A percentile compares a stretch with the other conserved stretches of the same genome.
phyloP scores from a whole-genome alignment of 169 alveolate species.

The Plasmodium coatneyi region DNA sequence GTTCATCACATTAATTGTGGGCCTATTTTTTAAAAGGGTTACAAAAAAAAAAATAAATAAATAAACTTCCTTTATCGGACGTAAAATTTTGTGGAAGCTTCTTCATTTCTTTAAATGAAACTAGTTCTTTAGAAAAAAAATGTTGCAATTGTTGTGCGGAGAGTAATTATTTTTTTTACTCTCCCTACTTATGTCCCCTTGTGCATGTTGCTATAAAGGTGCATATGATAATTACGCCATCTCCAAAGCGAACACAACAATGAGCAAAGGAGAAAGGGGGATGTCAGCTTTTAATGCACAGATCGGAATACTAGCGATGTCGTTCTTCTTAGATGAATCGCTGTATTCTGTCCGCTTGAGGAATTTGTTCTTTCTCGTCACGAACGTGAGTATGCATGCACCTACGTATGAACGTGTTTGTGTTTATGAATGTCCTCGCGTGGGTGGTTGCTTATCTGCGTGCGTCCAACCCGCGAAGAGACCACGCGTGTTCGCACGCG shows the following conservation, averaged over 20 bases:
- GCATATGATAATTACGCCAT: not conserved
- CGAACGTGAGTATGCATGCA: not conserved
- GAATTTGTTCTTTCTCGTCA: not conserved
- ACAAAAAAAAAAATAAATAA: not conserved
- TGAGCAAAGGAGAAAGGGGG: not conserved
- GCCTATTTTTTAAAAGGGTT: not conserved
- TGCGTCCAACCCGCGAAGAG: not conserved
- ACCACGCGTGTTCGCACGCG: not conserved
- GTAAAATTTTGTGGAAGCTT: not conserved
- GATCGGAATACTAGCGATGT: not conserved
- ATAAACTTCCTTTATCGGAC: not conserved
- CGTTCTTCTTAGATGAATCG: not conserved
- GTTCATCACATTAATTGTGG: not conserved
- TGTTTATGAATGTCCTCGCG: not conserved
- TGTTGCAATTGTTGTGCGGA: not conserved
- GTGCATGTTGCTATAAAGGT: not conserved
- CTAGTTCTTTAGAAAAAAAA: not conserved
- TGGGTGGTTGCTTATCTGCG: not conserved
- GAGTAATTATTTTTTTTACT: not conserved
- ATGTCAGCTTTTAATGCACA: not conserved
- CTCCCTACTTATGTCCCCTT: not conserved
- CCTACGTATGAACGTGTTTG: not conserved
- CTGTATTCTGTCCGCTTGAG: not conserved
- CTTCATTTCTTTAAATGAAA: not conserved
- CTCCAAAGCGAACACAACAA: not conserved